phyloP scores from a whole-genome alignment of 306 rosid species.

The Pachyrhizus erosus region DNA sequence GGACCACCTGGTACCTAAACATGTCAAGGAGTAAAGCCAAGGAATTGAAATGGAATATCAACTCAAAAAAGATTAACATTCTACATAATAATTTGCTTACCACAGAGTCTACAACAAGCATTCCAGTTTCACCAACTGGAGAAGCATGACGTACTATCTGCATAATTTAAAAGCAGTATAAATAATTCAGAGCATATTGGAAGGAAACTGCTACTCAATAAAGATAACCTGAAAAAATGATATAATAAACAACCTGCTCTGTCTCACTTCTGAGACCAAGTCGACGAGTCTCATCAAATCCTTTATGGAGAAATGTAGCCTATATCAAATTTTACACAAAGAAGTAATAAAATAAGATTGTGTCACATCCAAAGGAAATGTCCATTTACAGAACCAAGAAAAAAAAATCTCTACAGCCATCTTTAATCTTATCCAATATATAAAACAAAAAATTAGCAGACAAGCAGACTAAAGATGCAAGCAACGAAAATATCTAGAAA shows the following conservation, averaged over 20 bases:
- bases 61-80: not conserved
- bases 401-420: constrained; percentile 17
- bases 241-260: constrained; percentile 77
- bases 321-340: constrained; percentile 45
- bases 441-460: constrained; percentile 19
- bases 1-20: constrained; percentile 98
- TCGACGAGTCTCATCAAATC: constrained; percentile 95
- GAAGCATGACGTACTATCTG: constrained; percentile 88
- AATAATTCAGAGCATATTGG: constrained; percentile 33
- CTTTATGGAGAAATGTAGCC: constrained; percentile 95
- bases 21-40: constrained; percentile 42
- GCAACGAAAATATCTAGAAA: constrained; percentile 12
- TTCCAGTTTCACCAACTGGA: constrained; percentile 86
- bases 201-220: constrained; percentile 23
- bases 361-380: constrained; percentile 17
- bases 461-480: constrained; percentile 7
- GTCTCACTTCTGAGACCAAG: constrained; percentile 91
- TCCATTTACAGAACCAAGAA: not conserved
- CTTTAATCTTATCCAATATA: not conserved
- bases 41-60: constrained; percentile 35
- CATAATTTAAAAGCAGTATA: constrained; percentile 46
- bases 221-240: constrained; percentile 3
- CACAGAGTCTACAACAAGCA: constrained; percentile 96
- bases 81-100: constrained; percentile 54
- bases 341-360: constrained; percentile 26